Percentiles rank a stretch among this genome's conserved stretches.
phyloP scores from a whole-genome alignment of 1,284 basidiomycete species.

The Limonomyces culmigenus region DNA sequence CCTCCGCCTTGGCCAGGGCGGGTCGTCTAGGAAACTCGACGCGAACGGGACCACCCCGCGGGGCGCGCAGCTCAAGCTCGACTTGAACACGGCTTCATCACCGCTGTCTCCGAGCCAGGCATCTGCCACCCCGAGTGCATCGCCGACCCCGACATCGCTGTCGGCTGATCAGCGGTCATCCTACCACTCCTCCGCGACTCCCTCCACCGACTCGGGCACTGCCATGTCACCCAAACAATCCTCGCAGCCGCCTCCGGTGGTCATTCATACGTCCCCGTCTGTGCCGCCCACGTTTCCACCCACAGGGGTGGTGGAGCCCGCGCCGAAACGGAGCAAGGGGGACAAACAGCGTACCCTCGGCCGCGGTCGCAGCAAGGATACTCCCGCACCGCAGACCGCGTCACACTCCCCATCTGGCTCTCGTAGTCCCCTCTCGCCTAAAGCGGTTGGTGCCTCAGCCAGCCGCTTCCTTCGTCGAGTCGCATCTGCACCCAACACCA shows the following conservation, averaged over 20 bases:
- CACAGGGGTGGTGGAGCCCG: slow-evolving; percentile 1
- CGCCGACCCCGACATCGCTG: slow-evolving; percentile 28
- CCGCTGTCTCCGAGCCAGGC: slow-evolving; percentile 27
- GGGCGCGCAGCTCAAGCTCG: slow-evolving; percentile 13
- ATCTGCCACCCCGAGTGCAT: slow-evolving; percentile 2
- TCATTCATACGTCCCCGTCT: slow-evolving; percentile 6
- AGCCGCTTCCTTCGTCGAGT: slow-evolving; percentile 85
- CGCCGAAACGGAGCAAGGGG: slow-evolving; percentile 34
- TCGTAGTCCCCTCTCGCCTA: slow-evolving; percentile 35
- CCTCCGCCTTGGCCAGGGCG: slow-evolving; percentile 30
- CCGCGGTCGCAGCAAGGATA: slow-evolving; percentile 15
- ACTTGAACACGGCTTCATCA: slow-evolving; percentile 18
- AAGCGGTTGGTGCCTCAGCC: slow-evolving; percentile 48
- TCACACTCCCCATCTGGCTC: slow-evolving; percentile 13
- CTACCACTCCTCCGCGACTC: slow-evolving; percentile 54
- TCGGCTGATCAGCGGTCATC: slow-evolving; percentile 42
- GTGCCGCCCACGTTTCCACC: background rate
- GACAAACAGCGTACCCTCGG: slow-evolving; percentile 29
- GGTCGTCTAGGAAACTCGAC: slow-evolving; percentile 29
- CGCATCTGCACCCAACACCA: slow-evolving; percentile 92
- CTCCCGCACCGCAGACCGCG: slow-evolving; percentile 15
- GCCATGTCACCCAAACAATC: slow-evolving; percentile 15
- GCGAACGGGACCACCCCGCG: slow-evolving; percentile 10
- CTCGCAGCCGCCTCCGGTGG: slow-evolving; percentile 15
- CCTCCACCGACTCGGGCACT: slow-evolving; percentile 43